Base-by-base conservation (phyloP, 495 filamentous ascomycete genomes). In the Glutinoglossum americanum region DNA sequence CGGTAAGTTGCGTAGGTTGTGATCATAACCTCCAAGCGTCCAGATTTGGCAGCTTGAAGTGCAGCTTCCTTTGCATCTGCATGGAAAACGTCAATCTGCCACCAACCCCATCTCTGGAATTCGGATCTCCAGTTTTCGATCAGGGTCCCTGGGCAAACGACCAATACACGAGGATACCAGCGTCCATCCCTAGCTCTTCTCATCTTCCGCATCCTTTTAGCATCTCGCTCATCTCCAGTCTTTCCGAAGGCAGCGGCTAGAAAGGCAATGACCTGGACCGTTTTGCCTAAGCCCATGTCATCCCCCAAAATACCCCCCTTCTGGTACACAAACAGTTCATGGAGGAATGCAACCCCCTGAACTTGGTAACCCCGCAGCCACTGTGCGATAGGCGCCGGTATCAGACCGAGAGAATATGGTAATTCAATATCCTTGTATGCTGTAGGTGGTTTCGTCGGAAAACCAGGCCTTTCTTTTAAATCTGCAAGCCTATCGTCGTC, bases 271-370 rank as follows among this genome's bases (percentile, higher is more conserved):
- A 98, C 88, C 68, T 98, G 92, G 15, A 98, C 86, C 0, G 92
- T 98, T 68, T 98, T 98, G 0, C 92, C 92, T 32, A 98, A 69
- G 33, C 92, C 92, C 92, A 98, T 98, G 64, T 98, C 92, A 67
- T 98, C 92, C 0, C 93, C 81, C 1, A 98, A 74, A 25, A 98
- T 84, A 4, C 86, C 89, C 3, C 93, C 92, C 58, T 82, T 85
- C 60, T 97, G 93, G 63, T 87, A 92, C 19, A 96, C 84, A 63
- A 98, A 98, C 32, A 83, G 71, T 59, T 87, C 77, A 66, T 98
- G 93, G 7, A 98, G 71, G 65, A 96, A 97, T 19, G 76, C 79
- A 9, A 80, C 87, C 26, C 92, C 92, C 35, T 86, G 75, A 3
- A 97, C 74, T 67, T 98, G 92, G 65, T 98, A 98, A 58, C 85